Conservation (phyloP, 108 stramenopile species). For the Parmales sp. region DNA sequence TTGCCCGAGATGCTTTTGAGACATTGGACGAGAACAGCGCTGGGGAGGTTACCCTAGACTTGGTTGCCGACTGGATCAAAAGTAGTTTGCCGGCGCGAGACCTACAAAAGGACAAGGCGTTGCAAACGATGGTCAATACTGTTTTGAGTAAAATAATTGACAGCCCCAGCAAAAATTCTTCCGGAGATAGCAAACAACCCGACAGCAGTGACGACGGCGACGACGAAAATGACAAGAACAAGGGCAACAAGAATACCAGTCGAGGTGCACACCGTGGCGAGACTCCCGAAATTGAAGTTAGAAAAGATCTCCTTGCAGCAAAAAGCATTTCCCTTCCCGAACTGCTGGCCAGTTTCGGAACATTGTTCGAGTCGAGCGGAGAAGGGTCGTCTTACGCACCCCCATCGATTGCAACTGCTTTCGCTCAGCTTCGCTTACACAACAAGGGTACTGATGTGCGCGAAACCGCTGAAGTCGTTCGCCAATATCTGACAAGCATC, state of each 20-base stretch:
- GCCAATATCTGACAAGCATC: neutral
- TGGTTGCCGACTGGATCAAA: neutral
- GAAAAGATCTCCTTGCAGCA: neutral
- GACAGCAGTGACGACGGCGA: neutral
- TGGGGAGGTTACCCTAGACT: neutral
- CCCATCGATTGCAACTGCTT: neutral
- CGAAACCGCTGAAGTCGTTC: neutral
- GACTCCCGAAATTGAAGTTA: neutral
- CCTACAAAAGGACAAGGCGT: too few species aligned
- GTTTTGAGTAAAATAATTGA: neutral
- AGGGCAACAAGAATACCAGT: neutral
- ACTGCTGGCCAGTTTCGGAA: neutral
- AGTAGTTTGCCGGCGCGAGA: neutral
- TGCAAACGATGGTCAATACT: neutral
- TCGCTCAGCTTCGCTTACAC: slow-evolving; percentile 2
- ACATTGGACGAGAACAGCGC: neutral
- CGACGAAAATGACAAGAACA: neutral
- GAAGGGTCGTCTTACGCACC: neutral
- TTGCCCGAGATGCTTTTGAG: slow-evolving; percentile 19
- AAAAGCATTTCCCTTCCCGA: neutral
- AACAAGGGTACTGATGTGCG: neutral
- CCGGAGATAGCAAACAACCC: neutral
- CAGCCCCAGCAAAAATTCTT: neutral
- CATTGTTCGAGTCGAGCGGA: neutral
- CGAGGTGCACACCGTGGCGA: neutral